Evolutionary conservation across 2,329 filamentous ascomycete species (phyloP), one percentile per base, ranked within the genome.

Genomic region (Coleophoma crateriformis): DNA sequence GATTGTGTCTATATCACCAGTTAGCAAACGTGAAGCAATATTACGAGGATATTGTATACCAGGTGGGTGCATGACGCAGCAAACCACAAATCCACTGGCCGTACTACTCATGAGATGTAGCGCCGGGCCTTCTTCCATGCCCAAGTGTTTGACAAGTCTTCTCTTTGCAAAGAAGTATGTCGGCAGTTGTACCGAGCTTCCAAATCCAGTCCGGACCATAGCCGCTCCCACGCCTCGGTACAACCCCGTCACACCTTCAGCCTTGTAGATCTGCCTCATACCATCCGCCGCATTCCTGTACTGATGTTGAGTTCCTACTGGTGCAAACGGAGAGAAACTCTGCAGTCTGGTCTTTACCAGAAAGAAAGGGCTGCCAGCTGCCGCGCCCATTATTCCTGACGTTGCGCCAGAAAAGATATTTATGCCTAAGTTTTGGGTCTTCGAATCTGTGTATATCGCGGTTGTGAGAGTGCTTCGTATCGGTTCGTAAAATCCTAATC

Each of bases 121-220:
- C 41, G 87, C 85, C 35, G 90, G 88, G 2, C 94, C 92, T 65
- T 99, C 94, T 63, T 94, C 76, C 86, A 97, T 90, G 42, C 85
- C 90, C 48, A 92, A 70, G 65, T 96, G 90, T 62, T 79, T 84
- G 51, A 89, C 79, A 59, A 99, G 72, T 60, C 88, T 77, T 54
- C 94, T 78, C 77, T 99, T 99, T 12, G 92, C 94, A 61, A 97
- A 94, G 72, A 97, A 99, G 69, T 99, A 99, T 34, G 94, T 99
- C 2, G 94, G 94, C 53, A 99, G 76, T 71, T 99, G 94, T 11
- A 97, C 94, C 6, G 90, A 94, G 70, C 89, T 95, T 46, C 94
- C 94, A 61, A 96, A 96, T 20, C 92, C 92, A 1, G 94, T 99
- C 51, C 94, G 79, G 54, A 99, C 88, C 89, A 96, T 96, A 19